Conservation (phyloP, 257 asterid species). For the Oldenlandia corymbosa region DNA sequence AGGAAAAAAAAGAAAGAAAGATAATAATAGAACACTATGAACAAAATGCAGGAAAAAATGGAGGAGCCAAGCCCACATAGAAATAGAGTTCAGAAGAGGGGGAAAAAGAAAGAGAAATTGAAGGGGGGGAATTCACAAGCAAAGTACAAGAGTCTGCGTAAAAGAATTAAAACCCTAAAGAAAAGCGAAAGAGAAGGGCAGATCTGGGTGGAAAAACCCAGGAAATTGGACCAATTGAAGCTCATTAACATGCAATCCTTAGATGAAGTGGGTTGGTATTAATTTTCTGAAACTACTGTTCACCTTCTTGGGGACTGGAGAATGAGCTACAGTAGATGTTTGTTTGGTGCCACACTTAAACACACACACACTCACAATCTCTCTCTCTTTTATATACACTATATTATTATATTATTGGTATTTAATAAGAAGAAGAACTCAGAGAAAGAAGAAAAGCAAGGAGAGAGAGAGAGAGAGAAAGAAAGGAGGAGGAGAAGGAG, state of each 20-base stretch:
- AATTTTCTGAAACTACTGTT: constrained; percentile 3
- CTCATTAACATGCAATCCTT: constrained; percentile 22
- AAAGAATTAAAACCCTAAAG: constrained; percentile 18
- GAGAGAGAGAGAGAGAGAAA: neutral
- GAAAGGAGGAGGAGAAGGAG: neutral
- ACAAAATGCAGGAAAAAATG: no score
- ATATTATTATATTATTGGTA: no score
- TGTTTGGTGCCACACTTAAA: constrained; percentile 5
- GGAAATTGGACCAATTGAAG: constrained; percentile 15
- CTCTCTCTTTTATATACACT: no score
- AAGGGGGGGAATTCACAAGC: no score
- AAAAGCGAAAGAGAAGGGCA: neutral
- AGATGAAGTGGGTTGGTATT: constrained; percentile 9
- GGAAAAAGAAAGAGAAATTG: no score
- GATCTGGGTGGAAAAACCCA: constrained; percentile 23
- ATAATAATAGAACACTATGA: no score
- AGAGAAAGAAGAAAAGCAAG: no score
- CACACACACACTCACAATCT: no score
- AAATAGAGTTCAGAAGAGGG: neutral
- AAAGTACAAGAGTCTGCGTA: no score
- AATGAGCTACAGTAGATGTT: neutral
- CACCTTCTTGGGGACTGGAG: constrained; percentile 13
- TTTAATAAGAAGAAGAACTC: no score
- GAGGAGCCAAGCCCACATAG: neutral
- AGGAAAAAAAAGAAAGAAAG: neutral